A percentile compares a stretch with the other conserved stretches of the same genome.
Evolutionary conservation across 768 basidiomycete species (phyloP).

Genomic region (Lenzites betulinus): DNA sequence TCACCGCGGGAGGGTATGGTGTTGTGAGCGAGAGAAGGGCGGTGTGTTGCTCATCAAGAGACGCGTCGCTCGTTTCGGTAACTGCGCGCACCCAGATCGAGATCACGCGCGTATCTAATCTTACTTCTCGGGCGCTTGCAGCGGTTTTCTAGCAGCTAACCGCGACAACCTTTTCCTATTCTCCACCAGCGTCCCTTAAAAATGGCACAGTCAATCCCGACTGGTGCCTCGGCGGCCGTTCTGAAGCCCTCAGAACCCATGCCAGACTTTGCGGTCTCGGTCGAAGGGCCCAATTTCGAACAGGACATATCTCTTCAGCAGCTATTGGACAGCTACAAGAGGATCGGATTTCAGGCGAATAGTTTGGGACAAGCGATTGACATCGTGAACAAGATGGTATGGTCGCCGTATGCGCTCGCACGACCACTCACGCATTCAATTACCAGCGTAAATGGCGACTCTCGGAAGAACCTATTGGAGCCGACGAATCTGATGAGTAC

Average conservation of each 20-base stretch:
- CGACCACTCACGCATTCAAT: neutral
- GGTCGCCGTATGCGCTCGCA: slow-evolving; percentile 4
- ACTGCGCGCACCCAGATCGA: slow-evolving; percentile 4
- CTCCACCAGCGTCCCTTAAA: slow-evolving; percentile 10
- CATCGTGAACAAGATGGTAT: slow-evolving; percentile 92
- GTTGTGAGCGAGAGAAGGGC: slow-evolving; percentile 19
- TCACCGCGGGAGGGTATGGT: slow-evolving; percentile 3
- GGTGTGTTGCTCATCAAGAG: slow-evolving; percentile 24
- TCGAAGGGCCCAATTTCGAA: slow-evolving; percentile 89
- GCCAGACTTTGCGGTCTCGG: slow-evolving; percentile 59
- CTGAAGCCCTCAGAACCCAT: slow-evolving; percentile 75
- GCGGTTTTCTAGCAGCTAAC: neutral
- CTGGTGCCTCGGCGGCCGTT: slow-evolving; percentile 71
- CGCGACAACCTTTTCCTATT: neutral
- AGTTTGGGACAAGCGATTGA: slow-evolving; percentile 86
- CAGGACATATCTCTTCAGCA: slow-evolving; percentile 61
- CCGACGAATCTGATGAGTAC: slow-evolving; percentile 72
- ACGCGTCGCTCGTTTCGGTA: slow-evolving; percentile 22
- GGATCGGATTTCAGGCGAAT: slow-evolving; percentile 97
- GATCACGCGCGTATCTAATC: slow-evolving; percentile 9
- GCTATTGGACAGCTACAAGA: slow-evolving; percentile 78
- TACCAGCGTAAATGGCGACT: slow-evolving; percentile 83
- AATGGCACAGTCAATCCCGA: slow-evolving; percentile 42
- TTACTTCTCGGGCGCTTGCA: neutral
- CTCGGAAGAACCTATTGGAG: slow-evolving; percentile 75